These are phyloP conservation scores for Rubia peregrina DNA, from an alignment of 305 asterid genomes.

Conservation along the genomic window DNA sequence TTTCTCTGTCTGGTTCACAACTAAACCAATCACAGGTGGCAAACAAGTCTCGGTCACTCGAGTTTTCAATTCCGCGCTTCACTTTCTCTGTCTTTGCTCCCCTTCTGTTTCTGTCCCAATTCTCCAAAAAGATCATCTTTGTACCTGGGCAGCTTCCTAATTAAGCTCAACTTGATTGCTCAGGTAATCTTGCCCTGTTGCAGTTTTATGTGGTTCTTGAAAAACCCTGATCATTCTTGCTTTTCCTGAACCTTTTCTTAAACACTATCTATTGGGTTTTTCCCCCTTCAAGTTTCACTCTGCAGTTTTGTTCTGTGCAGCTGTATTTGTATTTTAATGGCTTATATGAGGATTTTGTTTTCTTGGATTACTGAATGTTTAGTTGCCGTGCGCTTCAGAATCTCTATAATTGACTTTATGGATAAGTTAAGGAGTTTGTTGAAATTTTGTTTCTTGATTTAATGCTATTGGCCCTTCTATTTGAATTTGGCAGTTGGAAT, in stretches of 20 bases:
- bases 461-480: neutral
- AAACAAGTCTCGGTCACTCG: neutral
- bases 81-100: neutral
- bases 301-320: neutral
- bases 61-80: neutral
- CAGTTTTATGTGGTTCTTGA: slow-evolving; percentile 5
- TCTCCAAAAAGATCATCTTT: slow-evolving; percentile 28
- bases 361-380: slow-evolving; percentile 4
- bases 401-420: neutral
- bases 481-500: neutral
- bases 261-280: slow-evolving; percentile 2
- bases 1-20: slow-evolving; percentile 29
- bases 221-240: slow-evolving; percentile 2
- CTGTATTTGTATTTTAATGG: neutral
- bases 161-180: slow-evolving; percentile 15
- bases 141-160: slow-evolving; percentile 23
- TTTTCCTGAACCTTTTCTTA: neutral
- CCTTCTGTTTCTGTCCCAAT: neutral
- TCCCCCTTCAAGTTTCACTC: neutral
- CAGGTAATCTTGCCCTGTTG: slow-evolving; percentile 28
- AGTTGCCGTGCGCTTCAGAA: neutral
- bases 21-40: slow-evolving; percentile 14
- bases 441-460: neutral
- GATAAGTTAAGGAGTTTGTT: neutral
- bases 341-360: neutral